Conservation (phyloP, 1,284 basidiomycete genomes). For the Ceratobasidium sp. region DNA sequence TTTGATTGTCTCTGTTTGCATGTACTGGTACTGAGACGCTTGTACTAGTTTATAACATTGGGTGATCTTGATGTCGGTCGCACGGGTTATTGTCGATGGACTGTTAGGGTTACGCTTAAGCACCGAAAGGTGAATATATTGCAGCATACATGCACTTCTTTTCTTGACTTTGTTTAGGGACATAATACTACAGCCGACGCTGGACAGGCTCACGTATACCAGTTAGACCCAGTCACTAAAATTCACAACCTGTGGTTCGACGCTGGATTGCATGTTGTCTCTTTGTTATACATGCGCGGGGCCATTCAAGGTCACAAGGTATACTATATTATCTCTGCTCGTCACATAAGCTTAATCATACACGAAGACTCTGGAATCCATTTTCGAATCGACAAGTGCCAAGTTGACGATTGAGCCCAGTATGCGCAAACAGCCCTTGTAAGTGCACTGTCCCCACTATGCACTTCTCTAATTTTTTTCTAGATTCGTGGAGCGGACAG, state of each 20-base stretch:
- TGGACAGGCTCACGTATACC: background rate
- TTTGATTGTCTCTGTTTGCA: background rate
- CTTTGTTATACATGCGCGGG: background rate
- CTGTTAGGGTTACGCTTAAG: background rate
- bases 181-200: background rate
- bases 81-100: background rate
- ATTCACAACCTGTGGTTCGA: slow-evolving; percentile 9
- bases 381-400: background rate
- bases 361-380: background rate
- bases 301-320: background rate
- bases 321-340: no score
- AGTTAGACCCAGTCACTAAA: background rate
- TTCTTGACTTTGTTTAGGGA: background rate
- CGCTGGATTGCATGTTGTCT: background rate
- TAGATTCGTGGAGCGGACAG: background rate
- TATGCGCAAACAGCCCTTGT: background rate
- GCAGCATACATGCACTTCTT: background rate
- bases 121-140: background rate
- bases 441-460: background rate
- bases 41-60: background rate
- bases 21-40: background rate
- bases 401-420: background rate
- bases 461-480: background rate
- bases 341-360: no score
- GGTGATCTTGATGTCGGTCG: background rate